Conservation (phyloP, 495 filamentous ascomycete genomes). For the Penicillium ochrochloron region DNA sequence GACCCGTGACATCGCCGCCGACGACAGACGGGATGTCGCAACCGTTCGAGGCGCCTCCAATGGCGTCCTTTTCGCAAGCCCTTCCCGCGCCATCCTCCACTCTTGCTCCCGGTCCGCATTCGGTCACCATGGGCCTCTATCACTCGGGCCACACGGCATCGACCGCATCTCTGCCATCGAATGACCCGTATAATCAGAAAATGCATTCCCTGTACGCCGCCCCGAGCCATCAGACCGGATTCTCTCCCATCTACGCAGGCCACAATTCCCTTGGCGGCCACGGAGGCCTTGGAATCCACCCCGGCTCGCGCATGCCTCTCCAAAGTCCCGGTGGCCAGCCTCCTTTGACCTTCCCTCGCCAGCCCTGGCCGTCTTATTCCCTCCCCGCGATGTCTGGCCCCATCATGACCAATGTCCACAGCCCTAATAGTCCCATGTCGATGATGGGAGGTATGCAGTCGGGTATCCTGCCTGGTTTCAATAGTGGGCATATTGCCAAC, state of each 20-base stretch:
- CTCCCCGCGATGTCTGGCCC: constrained; percentile 67
- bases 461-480: constrained; percentile 53
- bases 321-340: constrained; percentile 55
- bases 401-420: constrained; percentile 78
- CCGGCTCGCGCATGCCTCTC: constrained; percentile 59
- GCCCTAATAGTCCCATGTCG: constrained; percentile 69
- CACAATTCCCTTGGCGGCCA: constrained; percentile 63
- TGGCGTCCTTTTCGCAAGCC: constrained; percentile 61
- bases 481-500: constrained; percentile 60
- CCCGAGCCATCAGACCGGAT: constrained; percentile 59
- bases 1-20: constrained; percentile 54
- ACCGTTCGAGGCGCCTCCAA: constrained; percentile 63
- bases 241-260: constrained; percentile 58
- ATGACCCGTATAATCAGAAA: constrained; percentile 66
- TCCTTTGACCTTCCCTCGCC: constrained; percentile 48
- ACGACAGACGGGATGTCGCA: constrained; percentile 52
- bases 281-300: constrained; percentile 62
- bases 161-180: constrained; percentile 61
- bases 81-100: constrained; percentile 51
- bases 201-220: constrained; percentile 60
- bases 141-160: constrained; percentile 60
- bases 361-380: constrained; percentile 60
- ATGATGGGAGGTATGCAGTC: constrained; percentile 67
- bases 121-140: constrained; percentile 30
- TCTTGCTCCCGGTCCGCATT: constrained; percentile 28